These are phyloP conservation scores for Cyathus striatus DNA, from an alignment of 768 basidiomycete species.

Conservation along the genomic window DNA sequence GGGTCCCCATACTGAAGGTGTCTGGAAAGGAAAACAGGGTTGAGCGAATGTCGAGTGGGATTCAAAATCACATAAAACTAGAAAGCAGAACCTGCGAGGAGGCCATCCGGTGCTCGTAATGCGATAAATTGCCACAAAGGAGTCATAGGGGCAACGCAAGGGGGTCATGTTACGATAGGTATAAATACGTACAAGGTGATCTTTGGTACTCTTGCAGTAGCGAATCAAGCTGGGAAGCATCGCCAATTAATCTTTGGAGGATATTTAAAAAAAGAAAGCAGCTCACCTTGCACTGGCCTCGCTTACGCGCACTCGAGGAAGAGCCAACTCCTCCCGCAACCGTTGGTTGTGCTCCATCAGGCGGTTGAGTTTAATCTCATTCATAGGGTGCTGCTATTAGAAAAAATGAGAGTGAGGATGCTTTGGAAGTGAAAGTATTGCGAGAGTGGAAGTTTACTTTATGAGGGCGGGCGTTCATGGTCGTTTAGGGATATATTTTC, in stretches of 20 bases:
- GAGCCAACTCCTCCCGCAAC: conserved; percentile 80
- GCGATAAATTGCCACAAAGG: too few species aligned
- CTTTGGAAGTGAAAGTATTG: not conserved
- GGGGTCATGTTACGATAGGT: not conserved
- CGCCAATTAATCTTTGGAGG: too few species aligned
- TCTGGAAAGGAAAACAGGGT: conserved; percentile 34
- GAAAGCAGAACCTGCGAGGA: conserved; percentile 6
- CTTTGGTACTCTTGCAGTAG: conserved; percentile 91
- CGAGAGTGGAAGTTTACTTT: conserved; percentile 35
- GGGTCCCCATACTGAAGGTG: conserved; percentile 93
- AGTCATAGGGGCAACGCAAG: not conserved
- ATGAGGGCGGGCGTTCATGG: conserved; percentile 73
- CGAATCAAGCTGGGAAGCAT: conserved; percentile 69
- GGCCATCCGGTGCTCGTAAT: conserved; percentile 9
- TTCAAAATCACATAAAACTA: conserved; percentile 1
- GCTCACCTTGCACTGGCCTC: conserved; percentile 85
- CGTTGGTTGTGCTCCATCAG: conserved; percentile 93
- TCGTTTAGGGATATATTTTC: conserved; percentile 15
- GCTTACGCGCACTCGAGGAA: conserved; percentile 87
- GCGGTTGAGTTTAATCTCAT: conserved; percentile 92
- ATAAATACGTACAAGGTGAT: conserved; percentile 66
- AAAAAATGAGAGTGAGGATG: conserved; percentile 5
- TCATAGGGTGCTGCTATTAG: conserved; percentile 82
- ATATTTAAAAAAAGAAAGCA: not conserved
- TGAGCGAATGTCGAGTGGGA: not conserved